These are phyloP conservation scores for Penicillium sp. DNA, from an alignment of 2,329 filamentous ascomycete genomes.

Conservation along the genomic window DNA sequence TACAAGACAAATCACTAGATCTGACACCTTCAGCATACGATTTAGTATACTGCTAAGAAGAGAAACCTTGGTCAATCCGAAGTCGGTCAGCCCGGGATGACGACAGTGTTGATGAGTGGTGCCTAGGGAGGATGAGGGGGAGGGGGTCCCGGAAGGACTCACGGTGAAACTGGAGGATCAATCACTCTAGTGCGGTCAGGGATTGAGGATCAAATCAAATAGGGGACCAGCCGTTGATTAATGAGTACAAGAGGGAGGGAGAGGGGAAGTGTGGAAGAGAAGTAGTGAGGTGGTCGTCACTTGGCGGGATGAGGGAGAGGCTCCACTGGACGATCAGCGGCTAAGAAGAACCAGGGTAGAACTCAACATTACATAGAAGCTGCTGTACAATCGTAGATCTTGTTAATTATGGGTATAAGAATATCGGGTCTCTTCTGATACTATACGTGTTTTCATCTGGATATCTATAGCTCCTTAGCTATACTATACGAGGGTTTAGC, in stretches of 20 bases:
- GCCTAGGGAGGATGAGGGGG: constrained; percentile 24
- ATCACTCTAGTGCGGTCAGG: constrained; percentile 8
- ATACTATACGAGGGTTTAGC: not conserved
- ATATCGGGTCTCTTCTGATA: not conserved
- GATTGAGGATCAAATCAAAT: constrained; percentile 7
- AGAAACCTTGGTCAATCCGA: constrained; percentile 1
- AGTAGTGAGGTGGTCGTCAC: constrained; percentile 27
- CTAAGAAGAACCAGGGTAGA: constrained; percentile 28
- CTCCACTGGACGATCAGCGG: constrained; percentile 35
- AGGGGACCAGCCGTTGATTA: constrained; percentile 6
- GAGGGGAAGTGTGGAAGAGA: constrained; percentile 7
- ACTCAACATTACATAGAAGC: constrained; percentile 10
- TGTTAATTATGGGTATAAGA: not conserved
- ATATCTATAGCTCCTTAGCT: not conserved
- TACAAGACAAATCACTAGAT: constrained; percentile 21
- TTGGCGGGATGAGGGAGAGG: constrained; percentile 30
- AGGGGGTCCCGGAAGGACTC: constrained; percentile 11
- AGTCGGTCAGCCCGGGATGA: constrained; percentile 28
- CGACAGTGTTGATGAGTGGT: constrained; percentile 25
- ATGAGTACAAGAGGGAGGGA: constrained; percentile 5
- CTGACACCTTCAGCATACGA: constrained; percentile 20
- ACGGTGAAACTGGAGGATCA: constrained; percentile 6
- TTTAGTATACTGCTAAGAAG: constrained; percentile 2
- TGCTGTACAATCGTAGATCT: not conserved
- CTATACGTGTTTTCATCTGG: not conserved